phyloP scores from a whole-genome alignment of 768 basidiomycete species.

The Kwoniella dejecticola region DNA sequence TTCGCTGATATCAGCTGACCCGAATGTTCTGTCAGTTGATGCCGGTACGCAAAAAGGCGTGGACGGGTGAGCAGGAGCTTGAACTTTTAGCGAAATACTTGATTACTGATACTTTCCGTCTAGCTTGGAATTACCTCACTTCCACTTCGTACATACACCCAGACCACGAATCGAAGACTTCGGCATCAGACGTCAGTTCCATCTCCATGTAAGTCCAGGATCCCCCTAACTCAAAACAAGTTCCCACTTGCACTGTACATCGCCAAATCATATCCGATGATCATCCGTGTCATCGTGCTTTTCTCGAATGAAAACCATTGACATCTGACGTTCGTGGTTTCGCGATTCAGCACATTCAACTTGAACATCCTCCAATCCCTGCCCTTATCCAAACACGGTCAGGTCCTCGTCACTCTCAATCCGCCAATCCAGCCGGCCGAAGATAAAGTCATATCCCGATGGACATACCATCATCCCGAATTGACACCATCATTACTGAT shows the following conservation, averaged over 20 bases:
- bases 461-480: slow-evolving; percentile 14
- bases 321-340: no score
- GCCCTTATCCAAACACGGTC: slow-evolving; percentile 7
- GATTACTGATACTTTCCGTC: neutral
- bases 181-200: slow-evolving; percentile 9
- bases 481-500: slow-evolving; percentile 3
- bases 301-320: no score
- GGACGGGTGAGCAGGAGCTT: slow-evolving; percentile 11
- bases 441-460: slow-evolving; percentile 7
- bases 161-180: slow-evolving; percentile 8
- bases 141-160: slow-evolving; percentile 8
- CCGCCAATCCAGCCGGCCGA: slow-evolving; percentile 10
- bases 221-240: no score
- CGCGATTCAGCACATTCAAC: slow-evolving; percentile 11
- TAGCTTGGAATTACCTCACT: slow-evolving; percentile 20
- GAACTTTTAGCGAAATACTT: neutral
- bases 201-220: slow-evolving; percentile 18
- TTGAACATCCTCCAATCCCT: slow-evolving; percentile 9
- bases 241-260: no score
- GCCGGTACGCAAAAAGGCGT: slow-evolving; percentile 7
- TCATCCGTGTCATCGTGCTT: no score
- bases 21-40: neutral
- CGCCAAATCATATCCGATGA: no score
- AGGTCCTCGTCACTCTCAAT: slow-evolving; percentile 10
- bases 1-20: no score